Base-by-base conservation (phyloP, 495 filamentous ascomycete species). In the Talaromyces thailandensis region DNA sequence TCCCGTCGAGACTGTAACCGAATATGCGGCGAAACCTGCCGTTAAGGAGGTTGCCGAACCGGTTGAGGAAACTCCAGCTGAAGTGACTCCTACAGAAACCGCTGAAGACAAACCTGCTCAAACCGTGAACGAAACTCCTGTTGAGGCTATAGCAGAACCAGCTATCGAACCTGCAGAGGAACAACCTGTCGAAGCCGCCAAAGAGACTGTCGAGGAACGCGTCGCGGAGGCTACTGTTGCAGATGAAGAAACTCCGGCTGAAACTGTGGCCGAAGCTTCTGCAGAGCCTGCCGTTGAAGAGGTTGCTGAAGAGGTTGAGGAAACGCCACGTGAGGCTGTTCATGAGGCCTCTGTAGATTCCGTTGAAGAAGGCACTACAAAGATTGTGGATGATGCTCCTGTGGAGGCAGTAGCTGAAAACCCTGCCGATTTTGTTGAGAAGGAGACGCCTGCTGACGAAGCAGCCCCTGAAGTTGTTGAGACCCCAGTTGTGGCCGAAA, bases 271-370 rank as follows among this genome's bases (percentile, higher is more conserved):
- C 48, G 58, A 51, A 48, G 52, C 56, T 8, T 37, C 58, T 16
- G 64, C 62, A 58, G 64, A 62, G 58, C 48, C 28, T 25, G 8
- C 24, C 52, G 64, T 23, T 32, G 64, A 60, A 14, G n/a, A 60
- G 4, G 35, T 58, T 9, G 58, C 18, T 21, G 50, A 62, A 32
- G 23, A 59, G n/a, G 56, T 53, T 28, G 26, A 28, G 32, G 37
- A 43, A 45, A 21, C 6, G n/a, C n/a, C 40, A 6, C n/a, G 0
- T 45, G 40, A 45, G 18, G n/a, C 40, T 8, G 18, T 37, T 1
- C 11, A 37, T 1, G 35, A 37, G 35, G 11, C 31, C 8, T 9
- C 35, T 3, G 11, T 11, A 52, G 50, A 52, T 4, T 11, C 25
- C 24, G 18, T 40, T 48, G 23, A 62, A 8, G 12, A 62, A 32